Evolutionary conservation across 306 rosid genomes (phyloP), one percentile per base, ranked within the genome.

Genomic region (Astragalus membranaceus): DNA sequence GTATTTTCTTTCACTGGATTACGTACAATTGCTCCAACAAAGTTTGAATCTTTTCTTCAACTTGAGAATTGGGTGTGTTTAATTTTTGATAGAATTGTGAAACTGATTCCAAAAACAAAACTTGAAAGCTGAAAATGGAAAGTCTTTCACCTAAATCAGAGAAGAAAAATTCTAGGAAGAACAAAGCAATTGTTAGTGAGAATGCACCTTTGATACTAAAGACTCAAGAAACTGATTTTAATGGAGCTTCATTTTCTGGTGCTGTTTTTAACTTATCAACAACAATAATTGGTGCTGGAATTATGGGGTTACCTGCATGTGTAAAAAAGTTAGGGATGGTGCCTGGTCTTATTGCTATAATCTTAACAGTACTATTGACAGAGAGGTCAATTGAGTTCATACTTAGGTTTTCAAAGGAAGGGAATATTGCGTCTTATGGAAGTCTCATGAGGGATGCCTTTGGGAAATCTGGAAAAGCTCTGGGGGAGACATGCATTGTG

Each of bases 181-280:
- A 37, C 76, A 87, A 79, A 47, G 52, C 13, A 67, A 73, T 84
- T 63, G 66, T 73, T 53, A 69, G 81, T 75, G 94, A 89, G 66
- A 85, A 87, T 42, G 84, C 79, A 12, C 92, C 97, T 20, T 74
- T 90, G 86, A 64, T 90, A 49, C 89, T 93, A 6, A 82, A 82
- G 36, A 29, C 73, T 11, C 80, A 44, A 5, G 80, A 59, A 12
- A 77, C 17, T 16, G 83, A 87, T 46, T 85, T 88, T 57, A 81
- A 87, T 71, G 97, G 97, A 41, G 96, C 91, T 72, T 91, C 96
- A 32, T 88, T 91, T 75, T 73, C 87, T 55, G 96, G 96, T 8
- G 97, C 87, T n/a, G 96, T 88, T 48, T 87, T 88, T 75, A 91
- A 91, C 67, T 85, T 91, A 13, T 87, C 97, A 16, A 91, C 97